Conservation (phyloP, 1,284 basidiomycete species). For the Volvariella volvacea region DNA sequence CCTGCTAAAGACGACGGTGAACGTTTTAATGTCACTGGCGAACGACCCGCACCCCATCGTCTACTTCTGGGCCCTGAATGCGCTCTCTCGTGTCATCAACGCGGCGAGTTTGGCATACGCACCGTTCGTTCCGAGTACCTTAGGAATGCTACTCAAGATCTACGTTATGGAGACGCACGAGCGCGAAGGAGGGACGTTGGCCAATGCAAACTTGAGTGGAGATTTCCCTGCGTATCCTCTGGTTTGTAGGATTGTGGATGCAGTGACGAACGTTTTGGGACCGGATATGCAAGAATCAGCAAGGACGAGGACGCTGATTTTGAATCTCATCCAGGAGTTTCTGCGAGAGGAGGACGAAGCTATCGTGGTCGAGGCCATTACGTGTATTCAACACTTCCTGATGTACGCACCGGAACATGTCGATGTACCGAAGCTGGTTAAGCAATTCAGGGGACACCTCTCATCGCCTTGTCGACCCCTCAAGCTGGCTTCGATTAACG, state of each 20-base stretch:
- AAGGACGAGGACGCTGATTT: conserved; percentile 74
- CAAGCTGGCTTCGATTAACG: conserved; percentile 92
- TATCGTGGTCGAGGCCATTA: conserved; percentile 89
- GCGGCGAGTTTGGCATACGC: conserved; percentile 91
- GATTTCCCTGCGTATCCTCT: conserved; percentile 90
- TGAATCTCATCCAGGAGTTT: conserved; percentile 85
- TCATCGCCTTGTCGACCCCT: conserved; percentile 76
- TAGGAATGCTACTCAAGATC: conserved; percentile 88
- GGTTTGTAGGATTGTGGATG: conserved; percentile 88
- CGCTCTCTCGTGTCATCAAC: conserved; percentile 84
- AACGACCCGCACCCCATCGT: conserved; percentile 97
- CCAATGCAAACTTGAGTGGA: conserved; percentile 82
- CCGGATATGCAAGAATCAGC: conserved; percentile 92
- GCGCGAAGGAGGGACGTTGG: conserved; percentile 83
- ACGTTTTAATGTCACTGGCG: conserved; percentile 91
- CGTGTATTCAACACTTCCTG: conserved; percentile 92
- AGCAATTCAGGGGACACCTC: conserved; percentile 70
- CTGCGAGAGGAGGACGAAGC: conserved; percentile 83
- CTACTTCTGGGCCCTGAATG: conserved; percentile 88
- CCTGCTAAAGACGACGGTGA: conserved; percentile 92
- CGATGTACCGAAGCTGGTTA: conserved; percentile 72
- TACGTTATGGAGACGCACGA: conserved; percentile 93
- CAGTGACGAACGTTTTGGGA: conserved; percentile 89
- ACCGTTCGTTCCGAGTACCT: conserved; percentile 82
- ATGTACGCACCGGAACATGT: conserved; percentile 90